Evolutionary conservation across 805 yeast species (phyloP), one percentile per base, ranked within the genome.

Genomic region (Candida ovalis): DNA sequence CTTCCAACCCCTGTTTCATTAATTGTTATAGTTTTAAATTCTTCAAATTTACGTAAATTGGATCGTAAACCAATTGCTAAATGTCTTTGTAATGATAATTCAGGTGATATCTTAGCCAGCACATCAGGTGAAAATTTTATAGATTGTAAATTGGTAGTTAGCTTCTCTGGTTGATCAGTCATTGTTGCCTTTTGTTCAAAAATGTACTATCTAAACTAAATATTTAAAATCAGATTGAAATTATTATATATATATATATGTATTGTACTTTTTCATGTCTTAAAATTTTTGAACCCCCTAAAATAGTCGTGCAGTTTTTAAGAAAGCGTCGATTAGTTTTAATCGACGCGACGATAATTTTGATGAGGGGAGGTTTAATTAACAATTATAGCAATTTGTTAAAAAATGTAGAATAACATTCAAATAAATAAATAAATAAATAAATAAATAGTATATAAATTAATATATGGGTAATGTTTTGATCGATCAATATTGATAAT

Each of bases 31-130:
- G 81, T 74, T 54, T 85, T 80, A 66, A 86, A 86, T 67, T 91
- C 96, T 56, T 78, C 78, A 58, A 83, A 80, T 30, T 75, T 73
- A 40, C 97, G 77, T 43, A 84, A 67, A 42, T 82, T 79, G 9
- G 97, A 96, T 53, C 97, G 81, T 21, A 85, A 60, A 0, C 94
- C 92, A 18, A 81, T 70, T 18, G 84, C 76, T 15, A 91, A 64
- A 64, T 89, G 96, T 60, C 95, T 77, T 61, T 86, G 86, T 40
- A 91, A 72, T 4, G 92, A 86, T 13, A 87, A 63, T 48, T 88
- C 96, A 1, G 97, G 97, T 1, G 95, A 88, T 33, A 91, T 78
- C 45, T 94, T 72, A 1, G 94, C 90, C 39, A 91, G 71, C 10
- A 89, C 88, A 23, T 83, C 86, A 0, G 96, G 92, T 1, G 94